Evolutionary conservation across 176 grass and related monocot species (phyloP).

Genomic region (Musa itinerans): DNA sequence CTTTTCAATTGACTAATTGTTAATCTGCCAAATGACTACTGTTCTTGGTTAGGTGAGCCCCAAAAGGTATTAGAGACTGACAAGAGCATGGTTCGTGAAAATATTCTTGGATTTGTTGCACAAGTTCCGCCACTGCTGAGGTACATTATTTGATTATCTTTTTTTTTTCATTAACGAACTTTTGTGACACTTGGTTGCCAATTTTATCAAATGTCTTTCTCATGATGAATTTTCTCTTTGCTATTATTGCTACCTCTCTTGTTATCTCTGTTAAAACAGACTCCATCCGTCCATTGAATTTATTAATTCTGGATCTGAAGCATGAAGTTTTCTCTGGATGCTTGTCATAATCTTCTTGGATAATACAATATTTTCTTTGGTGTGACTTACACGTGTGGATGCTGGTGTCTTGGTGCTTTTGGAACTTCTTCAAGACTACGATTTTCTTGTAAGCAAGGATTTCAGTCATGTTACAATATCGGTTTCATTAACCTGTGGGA

Average conservation of each 20-base stretch:
- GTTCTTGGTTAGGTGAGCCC: conserved; percentile 34
- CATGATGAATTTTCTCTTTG: neutral
- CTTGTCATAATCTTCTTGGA: too few species aligned
- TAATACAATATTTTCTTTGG: too few species aligned
- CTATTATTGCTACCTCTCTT: neutral
- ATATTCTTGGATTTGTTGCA: conserved; percentile 84
- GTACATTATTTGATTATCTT: conserved; percentile 32
- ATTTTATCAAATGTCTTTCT: neutral
- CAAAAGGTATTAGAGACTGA: conserved; percentile 64
- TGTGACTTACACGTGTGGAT: too few species aligned
- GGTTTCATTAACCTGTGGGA: too few species aligned
- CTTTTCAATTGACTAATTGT: conserved; percentile 16
- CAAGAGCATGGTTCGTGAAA: conserved; percentile 72
- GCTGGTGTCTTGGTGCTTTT: too few species aligned
- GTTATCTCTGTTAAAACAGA: neutral
- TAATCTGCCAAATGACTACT: conserved; percentile 10
- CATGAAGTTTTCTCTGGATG: too few species aligned
- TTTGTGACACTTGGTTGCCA: neutral
- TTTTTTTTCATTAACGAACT: neutral
- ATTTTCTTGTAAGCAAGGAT: too few species aligned
- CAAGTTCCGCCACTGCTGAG: conserved; percentile 81
- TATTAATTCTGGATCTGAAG: too few species aligned
- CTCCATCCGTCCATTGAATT: neutral
- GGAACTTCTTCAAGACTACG: too few species aligned
- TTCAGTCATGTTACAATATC: too few species aligned